Conservation (phyloP, 2,329 filamentous ascomycete species). For the Metarhizium guizhouense region DNA sequence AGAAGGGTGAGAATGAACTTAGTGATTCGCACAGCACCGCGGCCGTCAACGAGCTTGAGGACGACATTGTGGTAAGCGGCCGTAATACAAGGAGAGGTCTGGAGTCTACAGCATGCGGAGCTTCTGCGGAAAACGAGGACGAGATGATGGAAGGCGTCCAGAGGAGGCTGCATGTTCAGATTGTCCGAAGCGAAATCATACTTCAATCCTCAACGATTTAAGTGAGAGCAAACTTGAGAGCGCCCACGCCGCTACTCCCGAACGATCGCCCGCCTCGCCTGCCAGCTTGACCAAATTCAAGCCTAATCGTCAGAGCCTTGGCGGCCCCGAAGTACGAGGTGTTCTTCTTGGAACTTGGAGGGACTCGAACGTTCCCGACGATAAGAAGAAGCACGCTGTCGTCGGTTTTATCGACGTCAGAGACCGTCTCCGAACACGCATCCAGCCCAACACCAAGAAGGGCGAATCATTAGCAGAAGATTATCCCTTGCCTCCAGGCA, state of each 20-base stretch:
- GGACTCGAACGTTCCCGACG: constrained; percentile 42
- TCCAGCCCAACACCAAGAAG: constrained; percentile 39
- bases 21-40: constrained; percentile 29
- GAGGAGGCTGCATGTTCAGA: constrained; percentile 29
- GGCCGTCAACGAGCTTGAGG: constrained; percentile 31
- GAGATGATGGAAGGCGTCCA: constrained; percentile 33
- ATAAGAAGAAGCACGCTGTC: constrained; percentile 45
- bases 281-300: constrained; percentile 16
- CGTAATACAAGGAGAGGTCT: constrained; percentile 26
- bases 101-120: constrained; percentile 18
- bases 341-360: constrained; percentile 52
- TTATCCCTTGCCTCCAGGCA: constrained; percentile 44
- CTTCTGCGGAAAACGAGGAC: constrained; percentile 30
- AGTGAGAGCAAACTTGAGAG: constrained; percentile 38
- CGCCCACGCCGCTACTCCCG: constrained; percentile 18
- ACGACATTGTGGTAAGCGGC: constrained; percentile 44
- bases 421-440: constrained; percentile 50
- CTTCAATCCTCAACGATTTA: constrained; percentile 38
- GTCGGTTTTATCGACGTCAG: constrained; percentile 54
- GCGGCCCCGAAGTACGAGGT: constrained; percentile 29
- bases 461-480: constrained; percentile 37
- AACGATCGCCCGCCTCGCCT: constrained; percentile 14
- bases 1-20: constrained; percentile 33
- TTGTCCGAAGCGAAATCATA: constrained; percentile 48
- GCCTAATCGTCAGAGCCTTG: constrained; percentile 16